Evolutionary conservation across 345 rosid species (phyloP).

Genomic region (Melastoma malabathricum): DNA sequence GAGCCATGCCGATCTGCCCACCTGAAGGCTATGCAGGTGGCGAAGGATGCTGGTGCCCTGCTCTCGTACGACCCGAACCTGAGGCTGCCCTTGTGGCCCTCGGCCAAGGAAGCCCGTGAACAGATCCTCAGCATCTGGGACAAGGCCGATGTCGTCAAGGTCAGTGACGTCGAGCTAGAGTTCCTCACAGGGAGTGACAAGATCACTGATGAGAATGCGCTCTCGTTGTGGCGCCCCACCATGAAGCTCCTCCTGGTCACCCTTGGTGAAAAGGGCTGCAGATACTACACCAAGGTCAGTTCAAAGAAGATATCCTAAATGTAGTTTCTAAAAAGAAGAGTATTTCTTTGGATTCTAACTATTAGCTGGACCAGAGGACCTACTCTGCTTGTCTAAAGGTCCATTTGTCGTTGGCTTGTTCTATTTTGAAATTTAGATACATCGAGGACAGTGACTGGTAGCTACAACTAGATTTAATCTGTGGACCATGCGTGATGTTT

Average conservation of each 20-base stretch:
- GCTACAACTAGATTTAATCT: no score
- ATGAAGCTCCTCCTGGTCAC: constrained; percentile 82
- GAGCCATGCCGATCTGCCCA: constrained; percentile 99
- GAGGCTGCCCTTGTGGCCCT: constrained; percentile 91
- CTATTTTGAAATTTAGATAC: no score
- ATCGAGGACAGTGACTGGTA: no score
- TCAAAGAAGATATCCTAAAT: neutral
- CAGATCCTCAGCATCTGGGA: constrained; percentile 97
- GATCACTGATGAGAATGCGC: constrained; percentile 58
- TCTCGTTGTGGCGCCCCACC: constrained; percentile 81
- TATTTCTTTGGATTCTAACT: neutral
- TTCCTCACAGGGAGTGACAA: constrained; percentile 81
- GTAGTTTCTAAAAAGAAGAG: neutral
- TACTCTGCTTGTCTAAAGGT: no score
- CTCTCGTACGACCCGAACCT: constrained; percentile 94
- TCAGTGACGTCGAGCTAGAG: constrained; percentile 87
- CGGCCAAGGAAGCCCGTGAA: constrained; percentile 67
- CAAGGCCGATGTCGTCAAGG: constrained; percentile 85
- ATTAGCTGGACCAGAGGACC: neutral
- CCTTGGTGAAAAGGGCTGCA: constrained; percentile 90
- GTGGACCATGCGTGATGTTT: no score
- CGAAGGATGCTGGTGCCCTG: constrained; percentile 75
- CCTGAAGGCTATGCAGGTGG: constrained; percentile 81
- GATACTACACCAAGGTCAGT: constrained; percentile 82
- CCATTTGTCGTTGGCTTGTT: no score